Conservation (phyloP, 2,329 filamentous ascomycete genomes). For the Ophiostoma montium region DNA sequence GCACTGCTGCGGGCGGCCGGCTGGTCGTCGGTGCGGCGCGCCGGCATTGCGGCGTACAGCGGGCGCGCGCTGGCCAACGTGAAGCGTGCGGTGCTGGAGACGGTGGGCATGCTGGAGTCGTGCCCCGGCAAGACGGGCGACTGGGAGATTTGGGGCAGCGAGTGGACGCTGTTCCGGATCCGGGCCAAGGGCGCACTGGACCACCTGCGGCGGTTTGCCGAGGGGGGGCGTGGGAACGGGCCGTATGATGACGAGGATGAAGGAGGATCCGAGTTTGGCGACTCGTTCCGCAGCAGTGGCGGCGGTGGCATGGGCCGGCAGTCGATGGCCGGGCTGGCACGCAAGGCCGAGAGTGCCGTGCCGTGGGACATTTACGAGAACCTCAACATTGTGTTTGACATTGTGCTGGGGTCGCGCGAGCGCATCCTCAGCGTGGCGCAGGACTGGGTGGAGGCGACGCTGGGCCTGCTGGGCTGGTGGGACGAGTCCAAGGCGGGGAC, state of each 20-base stretch:
- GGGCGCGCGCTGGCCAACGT: conserved; percentile 68
- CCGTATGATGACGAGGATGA: conserved; percentile 46
- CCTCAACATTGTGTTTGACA: conserved; percentile 64
- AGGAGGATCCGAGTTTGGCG: conserved; percentile 21
- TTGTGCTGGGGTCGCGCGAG: conserved; percentile 60
- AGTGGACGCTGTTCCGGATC: conserved; percentile 75
- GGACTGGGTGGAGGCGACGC: conserved; percentile 83
- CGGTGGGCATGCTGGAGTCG: conserved; percentile 53
- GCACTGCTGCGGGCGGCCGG: conserved; percentile 58
- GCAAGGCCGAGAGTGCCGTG: conserved; percentile 73
- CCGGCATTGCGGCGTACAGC: conserved; percentile 53
- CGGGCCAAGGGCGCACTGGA: conserved; percentile 55
- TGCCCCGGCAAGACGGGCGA: conserved; percentile 58
- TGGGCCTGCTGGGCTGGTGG: conserved; percentile 85
- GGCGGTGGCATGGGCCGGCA: conserved; percentile 19
- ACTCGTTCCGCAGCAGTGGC: conserved; percentile 20
- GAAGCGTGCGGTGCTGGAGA: conserved; percentile 53
- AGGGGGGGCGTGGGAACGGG: conserved; percentile 39
- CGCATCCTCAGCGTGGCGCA: conserved; percentile 65
- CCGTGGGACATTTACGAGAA: conserved; percentile 87
- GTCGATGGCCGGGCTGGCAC: conserved; percentile 48
- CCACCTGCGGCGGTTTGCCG: conserved; percentile 63
- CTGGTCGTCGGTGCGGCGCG: conserved; percentile 62
- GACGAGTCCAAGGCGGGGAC: conserved; percentile 37
- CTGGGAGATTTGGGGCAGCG: conserved; percentile 70